Conservation (phyloP, 2,329 filamentous ascomycete genomes). For the Arthrinium phaeospermum region DNA sequence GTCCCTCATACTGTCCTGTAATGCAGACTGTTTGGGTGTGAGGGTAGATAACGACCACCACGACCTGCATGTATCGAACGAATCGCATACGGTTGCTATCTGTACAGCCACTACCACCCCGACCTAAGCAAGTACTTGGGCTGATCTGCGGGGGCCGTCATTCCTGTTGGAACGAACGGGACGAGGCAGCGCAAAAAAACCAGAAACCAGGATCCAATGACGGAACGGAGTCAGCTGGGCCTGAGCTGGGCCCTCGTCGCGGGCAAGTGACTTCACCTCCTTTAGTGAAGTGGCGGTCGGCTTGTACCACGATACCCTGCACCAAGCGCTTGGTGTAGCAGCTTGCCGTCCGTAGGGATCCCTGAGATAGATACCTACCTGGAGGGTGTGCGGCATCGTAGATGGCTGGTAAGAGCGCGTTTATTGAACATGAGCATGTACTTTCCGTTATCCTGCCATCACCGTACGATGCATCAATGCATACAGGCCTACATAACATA, state of each 20-base stretch:
- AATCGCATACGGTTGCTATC: neutral
- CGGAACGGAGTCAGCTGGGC: constrained; percentile 6
- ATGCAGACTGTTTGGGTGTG: neutral
- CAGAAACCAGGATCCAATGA: neutral
- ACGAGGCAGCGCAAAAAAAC: constrained; percentile 7
- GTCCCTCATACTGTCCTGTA: constrained; percentile 1
- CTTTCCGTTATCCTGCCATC: neutral
- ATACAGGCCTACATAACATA: neutral
- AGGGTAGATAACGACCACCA: neutral
- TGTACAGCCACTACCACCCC: neutral
- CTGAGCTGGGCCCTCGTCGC: constrained; percentile 5
- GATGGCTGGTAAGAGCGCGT: too few relatives aligned
- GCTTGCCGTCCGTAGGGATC: neutral
- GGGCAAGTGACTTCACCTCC: constrained; percentile 14
- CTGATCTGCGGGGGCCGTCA: constrained; percentile 13
- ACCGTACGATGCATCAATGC: neutral
- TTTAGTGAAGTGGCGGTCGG: constrained; percentile 16
- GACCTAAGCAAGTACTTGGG: neutral
- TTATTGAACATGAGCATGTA: neutral
- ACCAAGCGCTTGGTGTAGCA: neutral
- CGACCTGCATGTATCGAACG: neutral
- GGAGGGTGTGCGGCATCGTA: neutral
- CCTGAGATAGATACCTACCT: neutral
- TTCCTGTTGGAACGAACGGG: neutral
- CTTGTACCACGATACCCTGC: constrained; percentile 16